Conservation (phyloP, 2,329 filamentous ascomycete species). For the Ascomycota sp. region DNA sequence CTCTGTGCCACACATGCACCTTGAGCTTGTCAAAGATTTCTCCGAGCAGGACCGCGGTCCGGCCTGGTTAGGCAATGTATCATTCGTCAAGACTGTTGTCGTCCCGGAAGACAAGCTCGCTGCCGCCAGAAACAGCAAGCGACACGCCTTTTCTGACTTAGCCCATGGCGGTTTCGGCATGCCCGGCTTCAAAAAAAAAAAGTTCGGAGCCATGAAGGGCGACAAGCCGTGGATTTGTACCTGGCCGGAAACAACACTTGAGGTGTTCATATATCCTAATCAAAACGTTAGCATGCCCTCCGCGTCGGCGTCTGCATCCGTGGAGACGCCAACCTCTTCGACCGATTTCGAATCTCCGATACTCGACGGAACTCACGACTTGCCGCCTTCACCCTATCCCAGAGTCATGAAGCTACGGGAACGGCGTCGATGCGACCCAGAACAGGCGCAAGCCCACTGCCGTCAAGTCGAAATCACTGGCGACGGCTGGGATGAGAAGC, state of each 20-base stretch:
- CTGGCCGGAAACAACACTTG: conserved; percentile 31
- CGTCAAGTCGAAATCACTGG: conserved; percentile 23
- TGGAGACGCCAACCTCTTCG: not conserved
- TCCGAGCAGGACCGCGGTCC: conserved; percentile 25
- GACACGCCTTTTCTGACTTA: conserved; percentile 5
- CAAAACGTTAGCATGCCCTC: conserved; percentile 22
- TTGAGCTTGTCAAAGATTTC: conserved; percentile 22
- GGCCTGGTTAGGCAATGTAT: conserved; percentile 29
- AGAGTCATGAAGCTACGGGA: conserved; percentile 32
- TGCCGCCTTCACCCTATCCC: conserved; percentile 19
- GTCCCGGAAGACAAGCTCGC: conserved; percentile 19
- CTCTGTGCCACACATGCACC: conserved; percentile 13
- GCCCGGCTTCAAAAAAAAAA: conserved; percentile 4
- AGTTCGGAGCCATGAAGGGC: conserved; percentile 15
- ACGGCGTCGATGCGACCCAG: conserved; percentile 18
- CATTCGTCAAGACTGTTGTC: conserved; percentile 34
- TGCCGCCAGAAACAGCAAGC: conserved; percentile 8
- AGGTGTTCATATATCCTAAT: conserved; percentile 32
- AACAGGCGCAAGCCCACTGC: conserved; percentile 19
- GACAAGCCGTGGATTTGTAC: conserved; percentile 36
- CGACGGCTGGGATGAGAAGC: conserved; percentile 14
- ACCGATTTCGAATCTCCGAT: too few species aligned
- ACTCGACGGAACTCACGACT: too few species aligned
- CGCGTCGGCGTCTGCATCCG: conserved; percentile 1
- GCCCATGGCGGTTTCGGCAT: too few species aligned